phyloP scores from a whole-genome alignment of 2,329 filamentous ascomycete species.

The Ilyonectria mors-panacis region DNA sequence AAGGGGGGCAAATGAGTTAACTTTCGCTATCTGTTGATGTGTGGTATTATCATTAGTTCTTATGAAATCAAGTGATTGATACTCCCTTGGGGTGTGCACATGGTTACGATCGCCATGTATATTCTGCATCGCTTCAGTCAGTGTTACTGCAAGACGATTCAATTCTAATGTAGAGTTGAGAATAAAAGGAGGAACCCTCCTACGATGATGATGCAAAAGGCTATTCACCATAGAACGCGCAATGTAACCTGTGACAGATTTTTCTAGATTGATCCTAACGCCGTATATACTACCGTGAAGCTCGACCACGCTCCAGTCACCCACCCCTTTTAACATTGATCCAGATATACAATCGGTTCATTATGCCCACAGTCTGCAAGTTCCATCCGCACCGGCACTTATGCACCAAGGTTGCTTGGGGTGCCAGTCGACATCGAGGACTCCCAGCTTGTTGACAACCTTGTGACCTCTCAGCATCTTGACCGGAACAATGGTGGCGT shows the following conservation, averaged over 20 bases:
- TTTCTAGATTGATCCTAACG: slow-evolving; percentile 21
- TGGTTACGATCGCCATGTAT: not conserved
- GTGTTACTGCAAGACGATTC: too few species aligned
- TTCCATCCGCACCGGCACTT: slow-evolving; percentile 94
- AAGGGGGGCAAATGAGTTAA: not conserved
- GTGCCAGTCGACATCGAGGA: slow-evolving; percentile 97
- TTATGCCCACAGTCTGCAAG: slow-evolving; percentile 85
- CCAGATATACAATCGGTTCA: not conserved
- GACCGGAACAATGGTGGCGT: slow-evolving; percentile 94
- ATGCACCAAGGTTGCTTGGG: slow-evolving; percentile 94
- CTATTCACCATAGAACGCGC: not conserved
- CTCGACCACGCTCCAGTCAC: not conserved
- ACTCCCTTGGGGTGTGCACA: not conserved
- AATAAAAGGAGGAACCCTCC: too few species aligned
- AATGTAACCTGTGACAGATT: not conserved
- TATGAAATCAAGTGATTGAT: not conserved
- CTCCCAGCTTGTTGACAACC: slow-evolving; percentile 87
- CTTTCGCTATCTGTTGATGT: not conserved
- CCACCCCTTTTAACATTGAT: not conserved
- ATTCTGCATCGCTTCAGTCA: not conserved
- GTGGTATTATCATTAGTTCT: not conserved
- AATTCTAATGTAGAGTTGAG: too few species aligned
- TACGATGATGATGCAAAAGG: too few species aligned
- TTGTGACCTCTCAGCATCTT: slow-evolving; percentile 95
- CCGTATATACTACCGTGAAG: slow-evolving; percentile 1